A percentile compares a stretch with the other conserved stretches of the same genome.
These are phyloP conservation scores for Physcomitrellopsis africana DNA, from an alignment of 225 moss, liverwort and hornwort genomes.

Conservation along the genomic window DNA sequence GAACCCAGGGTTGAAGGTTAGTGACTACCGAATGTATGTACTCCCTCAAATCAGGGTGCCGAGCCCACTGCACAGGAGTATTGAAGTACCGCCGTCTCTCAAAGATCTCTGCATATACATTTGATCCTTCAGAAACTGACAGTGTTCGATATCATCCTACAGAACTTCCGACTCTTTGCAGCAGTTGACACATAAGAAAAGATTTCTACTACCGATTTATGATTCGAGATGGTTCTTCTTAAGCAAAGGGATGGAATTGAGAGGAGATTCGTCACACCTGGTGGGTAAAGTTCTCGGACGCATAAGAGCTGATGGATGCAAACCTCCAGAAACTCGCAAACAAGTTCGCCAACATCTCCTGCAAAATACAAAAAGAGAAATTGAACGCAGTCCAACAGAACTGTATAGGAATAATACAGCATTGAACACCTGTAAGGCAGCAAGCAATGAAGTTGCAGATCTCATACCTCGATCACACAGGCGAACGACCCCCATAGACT, in stretches of 20 bases:
- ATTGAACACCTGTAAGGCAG: background rate
- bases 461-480: slow-evolving; percentile 39
- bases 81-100: slow-evolving; percentile 89
- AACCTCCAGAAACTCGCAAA: slow-evolving; percentile 97
- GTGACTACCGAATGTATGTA: slow-evolving; percentile 78
- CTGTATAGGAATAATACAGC: background rate
- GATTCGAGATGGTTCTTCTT: background rate
- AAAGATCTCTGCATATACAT: slow-evolving; percentile 67
- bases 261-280: slow-evolving; percentile 44
- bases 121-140: background rate
- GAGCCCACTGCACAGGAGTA: slow-evolving; percentile 92
- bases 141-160: background rate
- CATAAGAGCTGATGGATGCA: slow-evolving; percentile 73
- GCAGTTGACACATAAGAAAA: slow-evolving; percentile 1
- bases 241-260: background rate
- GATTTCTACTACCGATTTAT: background rate
- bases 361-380: slow-evolving; percentile 1
- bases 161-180: background rate
- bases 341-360: slow-evolving; percentile 76
- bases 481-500: slow-evolving; percentile 47
- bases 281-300: slow-evolving; percentile 78
- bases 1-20: slow-evolving; percentile 73
- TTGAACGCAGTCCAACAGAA: background rate
- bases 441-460: background rate
- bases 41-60: slow-evolving; percentile 88